phyloP scores from a whole-genome alignment of 306 rosid genomes.

The Sindora glabra region DNA sequence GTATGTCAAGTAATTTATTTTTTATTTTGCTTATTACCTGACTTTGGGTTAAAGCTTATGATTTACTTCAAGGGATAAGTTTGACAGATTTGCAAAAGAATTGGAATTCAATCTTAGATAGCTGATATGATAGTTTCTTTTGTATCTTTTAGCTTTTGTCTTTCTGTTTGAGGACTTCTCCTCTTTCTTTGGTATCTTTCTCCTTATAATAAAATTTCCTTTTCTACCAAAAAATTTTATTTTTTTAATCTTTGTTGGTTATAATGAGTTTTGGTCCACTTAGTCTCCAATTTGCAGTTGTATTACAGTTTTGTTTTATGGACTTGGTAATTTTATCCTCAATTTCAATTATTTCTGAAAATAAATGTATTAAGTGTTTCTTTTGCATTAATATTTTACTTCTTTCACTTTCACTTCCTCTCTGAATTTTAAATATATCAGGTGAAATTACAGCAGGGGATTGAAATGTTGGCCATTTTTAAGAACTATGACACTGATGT shows the following conservation, averaged over 20 bases:
- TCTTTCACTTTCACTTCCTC: neutral
- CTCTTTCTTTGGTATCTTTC: too few relatives aligned
- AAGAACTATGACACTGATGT: conserved; percentile 61
- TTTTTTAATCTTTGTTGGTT: neutral
- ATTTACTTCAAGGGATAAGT: too few relatives aligned
- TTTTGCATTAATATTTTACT: neutral
- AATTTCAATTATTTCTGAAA: neutral
- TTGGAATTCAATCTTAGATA: too few relatives aligned
- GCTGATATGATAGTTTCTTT: too few relatives aligned
- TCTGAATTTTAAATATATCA: conserved; percentile 25
- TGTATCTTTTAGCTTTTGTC: too few relatives aligned
- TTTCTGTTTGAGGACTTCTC: too few relatives aligned
- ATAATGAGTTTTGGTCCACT: neutral
- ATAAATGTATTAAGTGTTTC: neutral
- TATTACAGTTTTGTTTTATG: neutral
- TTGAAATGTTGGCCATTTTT: conserved; percentile 68
- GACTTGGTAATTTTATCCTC: neutral
- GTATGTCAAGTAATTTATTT: too few relatives aligned
- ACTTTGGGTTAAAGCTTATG: too few relatives aligned
- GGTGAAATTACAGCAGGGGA: conserved; percentile 73
- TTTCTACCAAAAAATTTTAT: too few relatives aligned
- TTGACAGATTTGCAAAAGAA: too few relatives aligned
- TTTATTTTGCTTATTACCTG: too few relatives aligned
- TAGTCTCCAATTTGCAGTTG: neutral
- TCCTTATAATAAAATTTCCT: too few relatives aligned